phyloP scores from a whole-genome alignment of 495 filamentous ascomycete genomes.

The Elasticomyces elasticus region DNA sequence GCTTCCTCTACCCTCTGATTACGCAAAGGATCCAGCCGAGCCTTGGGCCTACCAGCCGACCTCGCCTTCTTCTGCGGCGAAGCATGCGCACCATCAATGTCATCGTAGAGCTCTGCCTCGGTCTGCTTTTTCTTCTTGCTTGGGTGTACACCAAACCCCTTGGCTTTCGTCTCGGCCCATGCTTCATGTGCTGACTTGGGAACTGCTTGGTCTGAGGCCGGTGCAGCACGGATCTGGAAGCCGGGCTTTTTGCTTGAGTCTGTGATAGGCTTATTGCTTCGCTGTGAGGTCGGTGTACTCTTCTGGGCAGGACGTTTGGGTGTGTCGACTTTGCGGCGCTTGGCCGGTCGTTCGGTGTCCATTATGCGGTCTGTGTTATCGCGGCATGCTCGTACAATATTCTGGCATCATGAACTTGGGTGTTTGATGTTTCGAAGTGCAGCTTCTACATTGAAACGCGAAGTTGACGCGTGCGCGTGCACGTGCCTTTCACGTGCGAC shows the following conservation, averaged over 20 bases:
- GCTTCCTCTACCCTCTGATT: conserved; percentile 13
- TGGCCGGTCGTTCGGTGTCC: conserved; percentile 10
- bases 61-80: conserved; percentile 4
- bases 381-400: neutral
- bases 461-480: too few relatives aligned
- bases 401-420: too few relatives aligned
- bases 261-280: neutral
- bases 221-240: neutral
- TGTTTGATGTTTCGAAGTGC: too few relatives aligned
- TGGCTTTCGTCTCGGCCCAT: conserved; percentile 12
- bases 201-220: neutral
- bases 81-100: conserved; percentile 16
- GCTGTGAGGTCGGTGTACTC: neutral
- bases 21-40: conserved; percentile 12
- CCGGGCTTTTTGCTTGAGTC: conserved; percentile 4
- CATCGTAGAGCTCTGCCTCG: conserved; percentile 15
- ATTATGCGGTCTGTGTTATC: neutral
- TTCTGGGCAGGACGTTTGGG: neutral
- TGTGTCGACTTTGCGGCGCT: conserved; percentile 15
- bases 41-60: conserved; percentile 7
- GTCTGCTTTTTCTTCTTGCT: neutral
- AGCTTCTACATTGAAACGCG: too few relatives aligned
- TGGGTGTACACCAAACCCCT: neutral
- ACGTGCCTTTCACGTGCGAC: too few relatives aligned
- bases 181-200: neutral